Conservation (phyloP, 176 grass and related monocot species). For the Aechmea fasciata region DNA sequence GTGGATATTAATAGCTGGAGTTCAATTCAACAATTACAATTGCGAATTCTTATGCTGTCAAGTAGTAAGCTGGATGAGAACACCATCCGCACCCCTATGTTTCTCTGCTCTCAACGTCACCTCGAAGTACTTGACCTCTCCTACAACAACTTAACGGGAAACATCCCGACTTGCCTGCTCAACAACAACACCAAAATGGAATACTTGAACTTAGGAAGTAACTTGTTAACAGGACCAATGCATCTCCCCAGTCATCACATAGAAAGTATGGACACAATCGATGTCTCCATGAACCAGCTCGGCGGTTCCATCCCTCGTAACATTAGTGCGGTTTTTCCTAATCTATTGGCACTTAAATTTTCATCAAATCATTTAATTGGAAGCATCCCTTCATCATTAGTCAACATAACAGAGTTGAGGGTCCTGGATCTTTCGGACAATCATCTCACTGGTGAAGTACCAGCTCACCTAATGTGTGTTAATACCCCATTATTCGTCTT, state of each 20-base stretch:
- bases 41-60: constrained; percentile 7
- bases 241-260: background rate
- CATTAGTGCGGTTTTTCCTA: constrained; percentile 26
- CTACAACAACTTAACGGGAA: constrained; percentile 17
- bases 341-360: background rate
- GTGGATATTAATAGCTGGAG: background rate
- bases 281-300: constrained; percentile 18
- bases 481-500: background rate
- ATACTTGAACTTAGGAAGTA: constrained; percentile 16
- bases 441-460: constrained; percentile 15
- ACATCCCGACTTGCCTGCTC: constrained; percentile 28
- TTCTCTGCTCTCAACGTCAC: constrained; percentile 14
- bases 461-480: constrained; percentile 1
- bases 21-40: constrained; percentile 19
- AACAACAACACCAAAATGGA: constrained; percentile 4
- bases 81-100: constrained; percentile 10
- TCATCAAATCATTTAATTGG: constrained; percentile 18
- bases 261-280: background rate
- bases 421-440: constrained; percentile 25
- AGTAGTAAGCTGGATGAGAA: constrained; percentile 20
- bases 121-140: constrained; percentile 25
- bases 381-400: constrained; percentile 12
- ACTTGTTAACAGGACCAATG: constrained; percentile 17
- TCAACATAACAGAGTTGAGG: background rate
- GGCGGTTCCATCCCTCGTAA: constrained; percentile 1